Conservation (phyloP, 2,329 filamentous ascomycete species). For the Lasiodiplodia citricola region DNA sequence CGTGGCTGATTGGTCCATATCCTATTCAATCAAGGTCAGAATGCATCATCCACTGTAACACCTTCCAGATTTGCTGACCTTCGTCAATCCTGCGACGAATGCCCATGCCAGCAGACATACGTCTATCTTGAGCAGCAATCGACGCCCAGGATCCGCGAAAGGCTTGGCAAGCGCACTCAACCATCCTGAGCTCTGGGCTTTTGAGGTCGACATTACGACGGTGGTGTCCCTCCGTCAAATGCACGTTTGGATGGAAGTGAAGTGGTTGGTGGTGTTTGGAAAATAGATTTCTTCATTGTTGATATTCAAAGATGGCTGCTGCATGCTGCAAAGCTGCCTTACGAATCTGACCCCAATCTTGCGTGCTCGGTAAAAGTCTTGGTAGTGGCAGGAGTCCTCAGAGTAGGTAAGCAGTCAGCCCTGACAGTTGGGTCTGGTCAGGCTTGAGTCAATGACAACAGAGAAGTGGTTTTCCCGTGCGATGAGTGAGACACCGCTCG, state of each 20-base stretch:
- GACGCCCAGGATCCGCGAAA: slow-evolving; percentile 27
- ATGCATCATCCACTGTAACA: slow-evolving; percentile 60
- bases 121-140: slow-evolving; percentile 27
- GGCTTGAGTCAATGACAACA: neutral
- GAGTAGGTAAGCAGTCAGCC: neutral
- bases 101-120: slow-evolving; percentile 28
- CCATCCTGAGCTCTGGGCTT: neutral
- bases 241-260: neutral
- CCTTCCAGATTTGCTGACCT: slow-evolving; percentile 66
- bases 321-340: neutral
- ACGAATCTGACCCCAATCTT: slow-evolving; percentile 2
- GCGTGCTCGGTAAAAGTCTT: slow-evolving; percentile 23
- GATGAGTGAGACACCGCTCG: neutral
- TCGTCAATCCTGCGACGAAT: slow-evolving; percentile 28
- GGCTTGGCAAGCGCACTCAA: slow-evolving; percentile 20
- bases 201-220: neutral
- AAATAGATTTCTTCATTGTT: neutral
- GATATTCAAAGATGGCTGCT: neutral
- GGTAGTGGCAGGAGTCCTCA: neutral
- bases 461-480: neutral
- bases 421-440: neutral
- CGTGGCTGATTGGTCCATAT: slow-evolving; percentile 62
- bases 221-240: neutral
- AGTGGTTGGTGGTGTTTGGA: neutral
- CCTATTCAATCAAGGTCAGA: slow-evolving; percentile 51